Evolutionary conservation across 495 filamentous ascomycete genomes (phyloP).

Genomic region (Mycothermus thermophilus): DNA sequence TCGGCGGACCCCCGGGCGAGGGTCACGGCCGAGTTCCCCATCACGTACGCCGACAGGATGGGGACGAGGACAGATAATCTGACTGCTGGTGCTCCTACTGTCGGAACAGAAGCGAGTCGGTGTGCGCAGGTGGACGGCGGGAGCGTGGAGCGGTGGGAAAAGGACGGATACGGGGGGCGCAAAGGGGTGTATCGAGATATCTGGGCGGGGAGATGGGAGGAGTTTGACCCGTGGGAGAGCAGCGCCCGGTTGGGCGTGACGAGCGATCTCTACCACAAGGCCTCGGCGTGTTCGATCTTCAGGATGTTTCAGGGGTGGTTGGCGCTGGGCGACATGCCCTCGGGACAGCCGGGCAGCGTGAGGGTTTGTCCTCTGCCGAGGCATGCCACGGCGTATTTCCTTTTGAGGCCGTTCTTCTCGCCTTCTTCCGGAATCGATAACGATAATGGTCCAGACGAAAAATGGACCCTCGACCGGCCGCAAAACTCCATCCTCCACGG

Average conservation of each 20-base stretch:
- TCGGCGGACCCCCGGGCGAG: constrained; percentile 47
- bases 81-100: too few species aligned
- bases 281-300: constrained; percentile 71
- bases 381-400: constrained; percentile 68
- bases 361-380: constrained; percentile 63
- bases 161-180: constrained; percentile 60
- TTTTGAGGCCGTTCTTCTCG: constrained; percentile 77
- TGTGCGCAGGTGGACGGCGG: constrained; percentile 61
- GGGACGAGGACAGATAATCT: constrained; percentile 47
- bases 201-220: constrained; percentile 65
- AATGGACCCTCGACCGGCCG: constrained; percentile 24
- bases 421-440: constrained; percentile 18
- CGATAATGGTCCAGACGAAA: constrained; percentile 17
- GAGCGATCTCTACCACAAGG: constrained; percentile 69
- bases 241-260: constrained; percentile 52
- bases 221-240: constrained; percentile 71
- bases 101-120: too few species aligned
- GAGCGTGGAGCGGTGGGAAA: constrained; percentile 77
- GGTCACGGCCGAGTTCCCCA: constrained; percentile 45
- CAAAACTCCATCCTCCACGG: constrained; percentile 53
- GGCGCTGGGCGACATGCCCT: constrained; percentile 50
- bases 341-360: constrained; percentile 49
- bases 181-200: constrained; percentile 55
- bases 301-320: constrained; percentile 83
- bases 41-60: constrained; percentile 67